Base-by-base conservation (phyloP, 345 rosid genomes). In the Brassica carinata region DNA sequence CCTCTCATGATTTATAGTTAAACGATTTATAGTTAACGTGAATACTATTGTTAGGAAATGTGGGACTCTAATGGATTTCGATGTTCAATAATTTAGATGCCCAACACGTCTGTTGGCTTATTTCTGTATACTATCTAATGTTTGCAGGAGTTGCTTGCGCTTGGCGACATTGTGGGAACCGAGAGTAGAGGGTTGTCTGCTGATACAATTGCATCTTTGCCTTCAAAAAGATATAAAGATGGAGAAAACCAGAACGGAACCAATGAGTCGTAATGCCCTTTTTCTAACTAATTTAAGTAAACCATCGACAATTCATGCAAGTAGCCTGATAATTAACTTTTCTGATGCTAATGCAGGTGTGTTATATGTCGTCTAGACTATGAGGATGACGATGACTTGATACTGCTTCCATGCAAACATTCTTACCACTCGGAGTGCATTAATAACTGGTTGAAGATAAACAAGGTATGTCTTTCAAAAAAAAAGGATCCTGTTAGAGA, bases 141-240 rank as follows among this genome's bases (percentile, higher is more conserved):
- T 72, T 69, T 31, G 30, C 87, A 96, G 98, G 99, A 96, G 82
- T 85, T 96, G 84, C 87, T 94, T 81, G 99, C 98, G 2, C 80
- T 96, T 81, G 91, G 97, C 70, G 98, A 96, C 15, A 86, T 87
- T 34, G 90, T 96, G 80, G 97, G 99, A 84, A 91, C 88, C 23
- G 96, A 92, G 89, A 94, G 90, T 75, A 92, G 97, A 83, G 99
- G 99, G 79, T 90, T 96, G 67, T 90, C 99, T 15, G 86, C 92
- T 67, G 94, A 90, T 81, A 85, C 82, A 69, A 83, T 96, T 86
- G 90, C 97, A 48, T 89, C 91, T 57, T 84, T 96, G 82, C 91
- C 98, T 76, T 90, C 95, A 29, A 67, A 88, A 74, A 87, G 77
- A 64, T 92, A 91, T 81, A 88, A 84, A 83, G 77, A 85, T 5